Evolutionary conservation across 2,329 filamentous ascomycete genomes (phyloP).

Genomic region (Hypoxylon sp.): DNA sequence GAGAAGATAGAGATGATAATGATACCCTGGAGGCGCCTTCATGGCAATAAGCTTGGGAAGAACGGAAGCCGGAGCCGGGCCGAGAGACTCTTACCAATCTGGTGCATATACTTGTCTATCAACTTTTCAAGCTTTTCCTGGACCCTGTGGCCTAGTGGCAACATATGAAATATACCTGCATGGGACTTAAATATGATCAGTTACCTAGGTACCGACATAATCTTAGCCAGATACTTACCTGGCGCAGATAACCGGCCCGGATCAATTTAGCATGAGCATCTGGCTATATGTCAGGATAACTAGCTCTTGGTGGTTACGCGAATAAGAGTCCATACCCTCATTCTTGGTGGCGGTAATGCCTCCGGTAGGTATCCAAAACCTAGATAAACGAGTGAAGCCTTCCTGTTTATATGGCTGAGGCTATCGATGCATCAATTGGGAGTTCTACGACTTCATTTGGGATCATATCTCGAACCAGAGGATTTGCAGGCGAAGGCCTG

Average conservation of each 20-base stretch:
- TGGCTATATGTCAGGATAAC: conserved; percentile 48
- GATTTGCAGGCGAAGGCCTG: conserved; percentile 14
- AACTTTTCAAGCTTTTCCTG: conserved; percentile 88
- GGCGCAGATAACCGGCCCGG: conserved; percentile 78
- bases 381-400: conserved; percentile 67
- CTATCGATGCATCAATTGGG: conserved; percentile 28
- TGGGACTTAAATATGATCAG: conserved; percentile 69
- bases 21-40: conserved; percentile 64
- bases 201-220: conserved; percentile 14
- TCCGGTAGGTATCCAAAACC: conserved; percentile 82
- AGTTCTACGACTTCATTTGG: not conserved
- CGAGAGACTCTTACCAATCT: conserved; percentile 65
- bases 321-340: conserved; percentile 58
- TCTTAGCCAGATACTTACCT: conserved; percentile 61
- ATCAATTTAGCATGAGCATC: conserved; percentile 76
- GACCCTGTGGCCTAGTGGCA: conserved; percentile 87
- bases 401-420: conserved; percentile 21
- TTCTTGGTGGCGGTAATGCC: conserved; percentile 70
- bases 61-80: not conserved
- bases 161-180: conserved; percentile 89
- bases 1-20: conserved; percentile 86
- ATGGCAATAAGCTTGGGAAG: conserved; percentile 25
- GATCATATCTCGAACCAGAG: conserved; percentile 28
- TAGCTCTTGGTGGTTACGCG: not conserved
- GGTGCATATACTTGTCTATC: conserved; percentile 89